Percentiles rank a stretch among this genome's conserved stretches.
These are phyloP conservation scores for Suhomyces kilbournensis DNA, from an alignment of 805 yeast species.

Conservation along the genomic window DNA sequence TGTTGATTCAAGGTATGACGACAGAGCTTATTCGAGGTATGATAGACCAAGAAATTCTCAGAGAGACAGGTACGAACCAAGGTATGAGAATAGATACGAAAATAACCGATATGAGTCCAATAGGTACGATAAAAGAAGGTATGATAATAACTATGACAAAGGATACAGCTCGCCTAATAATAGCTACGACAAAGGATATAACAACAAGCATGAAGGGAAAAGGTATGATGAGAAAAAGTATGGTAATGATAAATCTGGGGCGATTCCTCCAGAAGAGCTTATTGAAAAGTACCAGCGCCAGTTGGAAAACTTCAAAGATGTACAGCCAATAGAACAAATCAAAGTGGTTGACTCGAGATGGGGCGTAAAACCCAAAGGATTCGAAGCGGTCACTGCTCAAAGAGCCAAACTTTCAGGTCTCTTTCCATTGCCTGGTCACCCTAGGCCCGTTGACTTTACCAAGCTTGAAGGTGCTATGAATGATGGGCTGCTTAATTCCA, in stretches of 20 bases:
- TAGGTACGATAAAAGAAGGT: not conserved
- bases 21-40: not conserved
- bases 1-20: not conserved
- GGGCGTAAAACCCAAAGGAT: slow-evolving; percentile 72
- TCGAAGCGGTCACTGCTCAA: slow-evolving; percentile 70
- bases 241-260: not conserved
- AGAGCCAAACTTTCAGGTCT: slow-evolving; percentile 76
- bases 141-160: not conserved
- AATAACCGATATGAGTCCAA: not conserved
- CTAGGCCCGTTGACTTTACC: slow-evolving; percentile 42
- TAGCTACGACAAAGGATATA: not conserved
- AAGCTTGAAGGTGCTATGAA: slow-evolving; percentile 38
- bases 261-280: slow-evolving; percentile 18
- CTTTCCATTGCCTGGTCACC: slow-evolving; percentile 72
- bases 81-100: not conserved
- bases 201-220: not conserved
- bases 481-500: slow-evolving; percentile 29
- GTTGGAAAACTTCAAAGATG: slow-evolving; percentile 35
- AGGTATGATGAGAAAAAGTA: slow-evolving; percentile 1
- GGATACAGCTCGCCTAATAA: not conserved
- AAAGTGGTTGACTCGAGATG: slow-evolving; percentile 53
- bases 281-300: slow-evolving; percentile 21
- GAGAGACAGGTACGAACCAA: not conserved
- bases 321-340: slow-evolving; percentile 50
- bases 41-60: not conserved